Evolutionary conservation across 345 rosid species (phyloP).

Genomic region (Brassica nigra): DNA sequence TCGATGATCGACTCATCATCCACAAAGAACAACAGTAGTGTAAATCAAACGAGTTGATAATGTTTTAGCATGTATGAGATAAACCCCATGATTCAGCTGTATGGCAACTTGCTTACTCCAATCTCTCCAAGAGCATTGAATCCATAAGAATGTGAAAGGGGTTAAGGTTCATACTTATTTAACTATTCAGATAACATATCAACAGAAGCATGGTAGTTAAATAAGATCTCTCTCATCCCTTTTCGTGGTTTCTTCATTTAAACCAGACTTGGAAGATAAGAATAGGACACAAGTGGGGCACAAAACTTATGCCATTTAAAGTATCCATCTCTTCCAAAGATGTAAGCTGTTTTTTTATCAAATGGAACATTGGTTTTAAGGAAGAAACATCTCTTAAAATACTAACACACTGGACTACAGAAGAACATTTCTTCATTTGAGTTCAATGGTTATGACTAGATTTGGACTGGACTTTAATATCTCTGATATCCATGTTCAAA

Average conservation of each 20-base stretch:
- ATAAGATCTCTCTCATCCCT: not conserved
- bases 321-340: not conserved
- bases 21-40: not conserved
- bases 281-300: not conserved
- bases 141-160: not conserved
- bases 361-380: not conserved
- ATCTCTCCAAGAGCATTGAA: not conserved
- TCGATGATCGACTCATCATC: not conserved
- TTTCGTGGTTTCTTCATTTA: not conserved
- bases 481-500: not conserved
- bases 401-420: not conserved
- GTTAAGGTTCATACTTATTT: not conserved
- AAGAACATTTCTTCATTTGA: not conserved
- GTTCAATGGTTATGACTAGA: slow-evolving; percentile 2
- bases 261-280: not conserved
- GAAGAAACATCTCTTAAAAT: not conserved
- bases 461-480: not conserved
- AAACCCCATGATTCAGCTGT: not conserved
- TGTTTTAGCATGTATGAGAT: not conserved
- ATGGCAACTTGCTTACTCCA: not conserved
- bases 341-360: not conserved
- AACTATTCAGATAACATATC: not conserved
- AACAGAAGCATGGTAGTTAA: not conserved
- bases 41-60: not conserved
- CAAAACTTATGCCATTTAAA: not conserved